These are phyloP conservation scores for Antitrichia curtipendula DNA, from an alignment of 225 moss, liverwort and hornwort genomes.

Conservation along the genomic window DNA sequence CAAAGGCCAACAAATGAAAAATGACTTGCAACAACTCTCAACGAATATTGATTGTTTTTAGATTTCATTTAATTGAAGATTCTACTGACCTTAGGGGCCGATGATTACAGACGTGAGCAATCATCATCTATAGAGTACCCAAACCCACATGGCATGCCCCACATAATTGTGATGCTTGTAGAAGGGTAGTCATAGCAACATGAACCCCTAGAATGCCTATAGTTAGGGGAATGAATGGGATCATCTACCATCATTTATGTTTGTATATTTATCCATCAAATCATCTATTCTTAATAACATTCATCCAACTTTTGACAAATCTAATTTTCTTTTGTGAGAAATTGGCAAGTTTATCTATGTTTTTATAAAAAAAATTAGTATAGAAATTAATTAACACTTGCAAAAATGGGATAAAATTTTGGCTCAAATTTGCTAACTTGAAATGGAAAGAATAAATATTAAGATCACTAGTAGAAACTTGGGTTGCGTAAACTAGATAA, in stretches of 20 bases:
- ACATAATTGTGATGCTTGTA: not conserved
- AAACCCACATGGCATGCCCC: not conserved
- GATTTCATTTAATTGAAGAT: not conserved
- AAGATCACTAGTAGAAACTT: not conserved
- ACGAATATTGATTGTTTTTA: not conserved
- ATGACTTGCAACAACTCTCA: not conserved
- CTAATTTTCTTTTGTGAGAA: not conserved
- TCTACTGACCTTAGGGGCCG: rapidly evolving
- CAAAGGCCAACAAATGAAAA: rapidly evolving
- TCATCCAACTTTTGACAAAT: not conserved
- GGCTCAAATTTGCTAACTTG: not conserved
- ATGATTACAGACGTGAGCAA: not conserved
- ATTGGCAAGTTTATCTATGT: not conserved
- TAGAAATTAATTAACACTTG: not conserved
- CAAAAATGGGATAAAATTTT: not conserved
- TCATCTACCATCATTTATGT: not conserved
- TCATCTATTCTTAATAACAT: not conserved
- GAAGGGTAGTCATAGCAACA: not conserved
- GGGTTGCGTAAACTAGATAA: rapidly evolving
- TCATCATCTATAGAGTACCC: rapidly evolving
- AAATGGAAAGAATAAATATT: not conserved
- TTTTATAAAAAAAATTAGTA: not conserved
- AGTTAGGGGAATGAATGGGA: not conserved
- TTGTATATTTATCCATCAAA: not conserved
- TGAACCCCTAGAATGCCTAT: rapidly evolving